A percentile compares a stretch with the other conserved stretches of the same genome.
Conservation (phyloP, 495 filamentous ascomycete species). For the Amorphotheca resinae region DNA sequence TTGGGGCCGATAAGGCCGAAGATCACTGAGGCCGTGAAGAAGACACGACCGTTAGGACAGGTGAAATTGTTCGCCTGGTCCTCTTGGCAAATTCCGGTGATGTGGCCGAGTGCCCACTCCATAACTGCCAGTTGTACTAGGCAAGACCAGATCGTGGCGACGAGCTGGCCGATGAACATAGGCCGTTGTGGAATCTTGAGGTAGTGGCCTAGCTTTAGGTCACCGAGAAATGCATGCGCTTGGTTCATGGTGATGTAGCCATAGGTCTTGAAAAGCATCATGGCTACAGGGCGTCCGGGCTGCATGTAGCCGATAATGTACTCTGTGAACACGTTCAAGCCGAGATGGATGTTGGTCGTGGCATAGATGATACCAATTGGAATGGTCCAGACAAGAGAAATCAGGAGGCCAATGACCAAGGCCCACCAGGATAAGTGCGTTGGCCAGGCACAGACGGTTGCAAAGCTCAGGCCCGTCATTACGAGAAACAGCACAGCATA, state of each 20-base stretch:
- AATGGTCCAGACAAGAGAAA: slow-evolving; percentile 40
- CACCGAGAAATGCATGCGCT: slow-evolving; percentile 39
- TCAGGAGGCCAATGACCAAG: slow-evolving; percentile 50
- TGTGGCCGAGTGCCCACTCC: slow-evolving; percentile 50
- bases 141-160: slow-evolving; percentile 52
- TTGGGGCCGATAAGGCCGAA: slow-evolving; percentile 59
- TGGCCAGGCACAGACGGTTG: slow-evolving; percentile 50
- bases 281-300: slow-evolving; percentile 49
- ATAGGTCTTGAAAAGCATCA: slow-evolving; percentile 70
- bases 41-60: slow-evolving; percentile 55
- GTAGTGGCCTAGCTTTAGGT: slow-evolving; percentile 54
- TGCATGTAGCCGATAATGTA: slow-evolving; percentile 63
- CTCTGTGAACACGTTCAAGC: slow-evolving; percentile 57
- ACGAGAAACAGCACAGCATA: slow-evolving; percentile 36
- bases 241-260: slow-evolving; percentile 56
- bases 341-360: slow-evolving; percentile 55
- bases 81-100: slow-evolving; percentile 47
- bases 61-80: slow-evolving; percentile 51
- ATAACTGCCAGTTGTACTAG: slow-evolving; percentile 54
- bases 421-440: slow-evolving; percentile 58
- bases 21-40: slow-evolving; percentile 51
- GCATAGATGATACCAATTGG: slow-evolving; percentile 51
- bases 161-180: slow-evolving; percentile 55
- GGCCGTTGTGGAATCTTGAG: slow-evolving; percentile 53
- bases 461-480: slow-evolving; percentile 48